Evolutionary conservation across 2,329 filamentous ascomycete species (phyloP), one percentile per base, ranked within the genome.

Genomic region (Colletotrichum spinosum): DNA sequence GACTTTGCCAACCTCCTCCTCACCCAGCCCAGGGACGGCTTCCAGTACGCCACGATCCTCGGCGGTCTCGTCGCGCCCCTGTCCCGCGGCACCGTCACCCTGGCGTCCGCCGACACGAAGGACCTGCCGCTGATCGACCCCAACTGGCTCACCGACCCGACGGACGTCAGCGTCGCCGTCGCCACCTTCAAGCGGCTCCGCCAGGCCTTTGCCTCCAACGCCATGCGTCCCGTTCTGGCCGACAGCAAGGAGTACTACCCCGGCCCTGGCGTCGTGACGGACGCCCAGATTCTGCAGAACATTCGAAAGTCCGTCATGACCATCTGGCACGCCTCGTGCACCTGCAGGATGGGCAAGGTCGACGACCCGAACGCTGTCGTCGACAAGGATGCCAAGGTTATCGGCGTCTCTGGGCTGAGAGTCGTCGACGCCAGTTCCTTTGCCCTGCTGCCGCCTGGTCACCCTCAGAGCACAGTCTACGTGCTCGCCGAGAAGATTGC

Each of bases 261-360:
- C 2, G 78, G 83, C 7, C 15, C 60, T 3, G 67, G 77, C 38
- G 68, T 80, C 25, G 67, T 76, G 34, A 79, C 77, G 0, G 81
- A 86, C 63, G 76, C 8, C 44, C 44, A 46, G 44, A 46, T 46
- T 25, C n/a, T 46, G 8, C 44, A 11, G 8, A n/a, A 46, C 8
- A 46, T 46, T 15, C 44, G 44, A n/a, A 46, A 50, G 39, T 46
- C 42, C 3, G 77, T 81, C 2, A 84, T 82, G 76, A 84, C 84
- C 0, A 86, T 88, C 67, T 65, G 57, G 57, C 86, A 89, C 71
- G 82, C 83, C 2, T 83, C 80, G 0, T 84, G 83, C 58, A 86
- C 84, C 1, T 84, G 80, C 58, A 79, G 83, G 0, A 89, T 89
- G 70, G 86, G 87, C 3, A 72, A 70, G 55, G 49, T 48, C 2